phyloP scores from a whole-genome alignment of 306 rosid species.

The Prunus mume region DNA sequence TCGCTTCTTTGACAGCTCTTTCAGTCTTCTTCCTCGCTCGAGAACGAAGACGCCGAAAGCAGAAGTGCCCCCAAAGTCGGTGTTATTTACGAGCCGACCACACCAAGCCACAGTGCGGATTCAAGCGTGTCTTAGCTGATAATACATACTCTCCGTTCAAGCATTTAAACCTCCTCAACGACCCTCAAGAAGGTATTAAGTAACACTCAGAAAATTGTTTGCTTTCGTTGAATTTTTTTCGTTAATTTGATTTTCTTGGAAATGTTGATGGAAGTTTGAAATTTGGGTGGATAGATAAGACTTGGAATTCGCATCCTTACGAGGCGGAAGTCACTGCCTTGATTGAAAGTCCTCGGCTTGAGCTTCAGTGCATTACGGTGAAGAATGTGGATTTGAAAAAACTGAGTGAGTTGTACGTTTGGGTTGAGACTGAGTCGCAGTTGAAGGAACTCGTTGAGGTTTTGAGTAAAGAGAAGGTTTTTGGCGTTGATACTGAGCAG shows the following conservation, averaged over 20 bases:
- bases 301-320: constrained; percentile 59
- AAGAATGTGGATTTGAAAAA: constrained; percentile 28
- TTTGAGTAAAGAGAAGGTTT: constrained; percentile 49
- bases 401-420: constrained; percentile 49
- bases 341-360: constrained; percentile 37
- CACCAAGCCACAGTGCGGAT: constrained; percentile 60
- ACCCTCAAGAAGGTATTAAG: constrained; percentile 33
- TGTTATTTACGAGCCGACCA: constrained; percentile 62
- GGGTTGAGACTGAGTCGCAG: constrained; percentile 70
- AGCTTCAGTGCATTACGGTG: constrained; percentile 41
- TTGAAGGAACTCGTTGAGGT: constrained; percentile 52
- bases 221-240: background rate
- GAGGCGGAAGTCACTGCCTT: constrained; percentile 57
- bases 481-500: constrained; percentile 91
- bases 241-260: background rate
- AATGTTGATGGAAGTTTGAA: background rate
- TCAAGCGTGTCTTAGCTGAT: constrained; percentile 75
- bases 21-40: constrained; percentile 46
- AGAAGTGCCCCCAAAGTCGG: constrained; percentile 30
- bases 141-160: constrained; percentile 70
- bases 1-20: constrained; percentile 53
- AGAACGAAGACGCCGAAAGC: constrained; percentile 37
- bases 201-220: background rate
- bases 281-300: constrained; percentile 36
- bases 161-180: constrained; percentile 43